Base-by-base conservation (phyloP, 495 filamentous ascomycete species). In the Cercophora sp. region DNA sequence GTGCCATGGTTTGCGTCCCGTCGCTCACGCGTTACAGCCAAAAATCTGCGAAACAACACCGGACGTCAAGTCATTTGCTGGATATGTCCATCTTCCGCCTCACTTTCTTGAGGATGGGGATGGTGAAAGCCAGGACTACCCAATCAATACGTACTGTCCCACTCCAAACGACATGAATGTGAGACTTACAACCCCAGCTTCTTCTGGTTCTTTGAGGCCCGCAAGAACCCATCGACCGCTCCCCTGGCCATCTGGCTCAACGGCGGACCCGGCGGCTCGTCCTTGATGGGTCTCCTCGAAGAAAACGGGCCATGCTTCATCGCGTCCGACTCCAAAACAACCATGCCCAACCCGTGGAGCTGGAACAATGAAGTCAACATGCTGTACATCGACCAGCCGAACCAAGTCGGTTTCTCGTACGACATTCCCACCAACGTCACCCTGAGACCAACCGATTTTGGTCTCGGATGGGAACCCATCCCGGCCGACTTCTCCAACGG, bases 141-240 rank as follows among this genome's bases (percentile, higher is more conserved):
- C 26, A n/a, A 32, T 32, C 44, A 48, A 32, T 29, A 35, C 27
- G 25, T 41, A 41, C 4, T n/a, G n/a, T n/a, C n/a, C n/a, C n/a
- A n/a, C n/a, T n/a, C n/a, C n/a, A n/a, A n/a, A n/a, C n/a, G n/a
- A n/a, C n/a, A n/a, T n/a, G n/a, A n/a, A n/a, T n/a, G n/a, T n/a
- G n/a, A n/a, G n/a, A n/a, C n/a, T n/a, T n/a, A n/a, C n/a, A n/a
- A 13, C 15, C 23, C 23, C 24, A 86, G 79, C n/a, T 88, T 86
- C 59, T 88, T 88, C 67, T 88, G 86, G 86, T 88, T 86, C 62
- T 79, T 88, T 57, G 80, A 82, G 60, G 78, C 82, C 0, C 71
- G 81, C 26, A 74, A 80, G 19, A 70, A 81, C 40, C 72, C 79
- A 41, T 66, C 72, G 10, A 74, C 78, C 26, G 79, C 77, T 20